Percentiles rank a stretch among this genome's conserved stretches.
Conservation (phyloP, 1,284 basidiomycete genomes). For the Leucocoprinus gongylophorus region DNA sequence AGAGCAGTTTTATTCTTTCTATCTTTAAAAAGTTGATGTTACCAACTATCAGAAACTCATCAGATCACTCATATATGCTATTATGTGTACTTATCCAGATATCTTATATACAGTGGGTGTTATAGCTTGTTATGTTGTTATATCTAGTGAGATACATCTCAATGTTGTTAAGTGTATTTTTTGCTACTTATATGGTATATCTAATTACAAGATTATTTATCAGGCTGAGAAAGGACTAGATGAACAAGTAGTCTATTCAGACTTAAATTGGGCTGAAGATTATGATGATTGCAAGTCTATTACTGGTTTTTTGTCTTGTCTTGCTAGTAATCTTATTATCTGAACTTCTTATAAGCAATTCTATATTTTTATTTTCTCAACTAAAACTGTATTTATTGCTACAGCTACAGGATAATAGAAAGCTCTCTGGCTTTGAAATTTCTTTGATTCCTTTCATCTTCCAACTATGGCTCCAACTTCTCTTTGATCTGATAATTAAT, state of each 20-base stretch:
- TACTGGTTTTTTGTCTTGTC: constrained; percentile 20
- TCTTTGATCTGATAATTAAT: constrained; percentile 27
- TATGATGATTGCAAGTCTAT: constrained; percentile 24
- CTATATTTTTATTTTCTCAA: constrained; percentile 33
- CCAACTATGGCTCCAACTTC: not conserved
- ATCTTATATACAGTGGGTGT: constrained; percentile 16
- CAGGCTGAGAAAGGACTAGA: not conserved
- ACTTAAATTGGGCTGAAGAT: constrained; percentile 11
- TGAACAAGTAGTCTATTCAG: not conserved
- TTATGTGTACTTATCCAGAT: constrained; percentile 16
- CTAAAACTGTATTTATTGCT: constrained; percentile 38
- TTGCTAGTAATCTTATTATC: constrained; percentile 27
- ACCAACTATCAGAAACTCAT: not conserved
- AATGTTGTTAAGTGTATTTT: constrained; percentile 10
- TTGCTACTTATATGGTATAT: constrained; percentile 7
- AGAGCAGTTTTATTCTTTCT: not conserved
- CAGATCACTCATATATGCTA: constrained; percentile 15
- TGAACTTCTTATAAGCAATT: constrained; percentile 35
- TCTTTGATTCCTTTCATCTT: not conserved
- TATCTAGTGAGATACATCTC: constrained; percentile 5
- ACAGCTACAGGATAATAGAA: constrained; percentile 28
- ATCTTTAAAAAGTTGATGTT: not conserved
- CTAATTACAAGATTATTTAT: not conserved
- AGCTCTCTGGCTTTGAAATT: constrained; percentile 30
- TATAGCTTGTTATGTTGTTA: constrained; percentile 13